Conservation (phyloP, 176 grass and related monocot species). For the Pontederia crassipes region DNA sequence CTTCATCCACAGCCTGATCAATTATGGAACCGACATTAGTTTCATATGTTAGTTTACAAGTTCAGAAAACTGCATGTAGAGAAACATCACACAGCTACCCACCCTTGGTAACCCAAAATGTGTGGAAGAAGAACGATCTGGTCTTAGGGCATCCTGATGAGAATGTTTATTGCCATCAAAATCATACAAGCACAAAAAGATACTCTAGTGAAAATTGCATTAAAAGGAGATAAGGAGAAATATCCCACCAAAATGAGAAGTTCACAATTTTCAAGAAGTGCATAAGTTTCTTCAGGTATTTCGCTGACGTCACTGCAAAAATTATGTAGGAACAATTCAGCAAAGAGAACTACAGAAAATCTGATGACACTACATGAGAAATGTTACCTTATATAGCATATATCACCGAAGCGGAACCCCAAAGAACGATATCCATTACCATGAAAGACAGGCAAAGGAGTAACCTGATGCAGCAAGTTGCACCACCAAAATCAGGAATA, state of each 20-base stretch:
- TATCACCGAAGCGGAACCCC: conserved; percentile 82
- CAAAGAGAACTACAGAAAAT: background rate
- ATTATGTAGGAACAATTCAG: background rate
- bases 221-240: conserved; percentile 7
- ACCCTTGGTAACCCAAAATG: conserved; percentile 90
- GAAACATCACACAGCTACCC: conserved; percentile 11
- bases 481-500: too few species aligned
- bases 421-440: conserved; percentile 80
- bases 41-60: conserved; percentile 20
- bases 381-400: conserved; percentile 84
- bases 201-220: conserved; percentile 14
- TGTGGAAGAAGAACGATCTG: conserved; percentile 85
- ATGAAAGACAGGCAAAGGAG: conserved; percentile 93
- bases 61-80: conserved; percentile 11
- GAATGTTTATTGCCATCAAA: conserved; percentile 21
- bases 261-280: conserved; percentile 73
- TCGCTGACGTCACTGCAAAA: conserved; percentile 77
- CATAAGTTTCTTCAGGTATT: conserved; percentile 93
- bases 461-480: conserved; percentile 17
- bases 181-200: conserved; percentile 5
- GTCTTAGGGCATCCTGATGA: conserved; percentile 75
- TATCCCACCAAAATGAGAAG: conserved; percentile 77
- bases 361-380: background rate
- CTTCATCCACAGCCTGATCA: conserved; percentile 72
- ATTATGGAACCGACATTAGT: conserved; percentile 12